phyloP scores from a whole-genome alignment of 2,329 filamentous ascomycete species.

The Sporothrix globosa region DNA sequence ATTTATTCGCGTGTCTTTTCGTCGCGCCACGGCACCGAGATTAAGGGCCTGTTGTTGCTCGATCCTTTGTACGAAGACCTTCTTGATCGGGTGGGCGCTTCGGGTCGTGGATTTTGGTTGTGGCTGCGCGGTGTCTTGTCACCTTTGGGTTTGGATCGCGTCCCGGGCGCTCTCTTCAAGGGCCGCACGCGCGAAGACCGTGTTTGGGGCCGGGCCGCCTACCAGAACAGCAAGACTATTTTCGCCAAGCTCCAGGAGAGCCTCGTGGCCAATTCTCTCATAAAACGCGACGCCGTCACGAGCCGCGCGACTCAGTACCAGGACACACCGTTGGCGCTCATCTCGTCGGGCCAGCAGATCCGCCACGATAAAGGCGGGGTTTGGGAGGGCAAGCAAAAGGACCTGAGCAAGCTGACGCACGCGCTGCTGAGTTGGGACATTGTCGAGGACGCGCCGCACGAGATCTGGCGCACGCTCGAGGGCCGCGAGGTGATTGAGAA shows the following conservation, averaged over 20 bases:
- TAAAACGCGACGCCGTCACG: constrained; percentile 77
- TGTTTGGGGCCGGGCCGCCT: constrained; percentile 76
- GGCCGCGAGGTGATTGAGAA: constrained; percentile 78
- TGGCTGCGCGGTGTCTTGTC: constrained; percentile 87
- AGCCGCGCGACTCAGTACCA: constrained; percentile 77
- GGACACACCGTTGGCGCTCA: constrained; percentile 75
- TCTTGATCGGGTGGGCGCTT: constrained; percentile 66
- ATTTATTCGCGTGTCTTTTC: constrained; percentile 92
- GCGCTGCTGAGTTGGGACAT: constrained; percentile 84
- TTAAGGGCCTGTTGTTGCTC: constrained; percentile 80
- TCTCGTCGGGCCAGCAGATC: constrained; percentile 78
- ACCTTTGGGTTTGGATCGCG: constrained; percentile 80
- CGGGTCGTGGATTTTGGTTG: constrained; percentile 76
- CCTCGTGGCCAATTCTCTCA: constrained; percentile 81
- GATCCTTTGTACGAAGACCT: constrained; percentile 89
- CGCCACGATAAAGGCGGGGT: constrained; percentile 64
- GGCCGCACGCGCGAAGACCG: constrained; percentile 81
- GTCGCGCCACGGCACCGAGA: constrained; percentile 72
- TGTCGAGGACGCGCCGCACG: constrained; percentile 79
- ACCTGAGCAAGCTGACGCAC: constrained; percentile 77
- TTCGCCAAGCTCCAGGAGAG: constrained; percentile 93
- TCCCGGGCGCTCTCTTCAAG: constrained; percentile 78
- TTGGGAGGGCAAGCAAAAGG: constrained; percentile 85
- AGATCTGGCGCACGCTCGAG: constrained; percentile 78
- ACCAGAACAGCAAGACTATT: constrained; percentile 80